Evolutionary conservation across 2,329 filamentous ascomycete genomes (phyloP), one percentile per base, ranked within the genome.

Genomic region (Parascedosporium putredinis): DNA sequence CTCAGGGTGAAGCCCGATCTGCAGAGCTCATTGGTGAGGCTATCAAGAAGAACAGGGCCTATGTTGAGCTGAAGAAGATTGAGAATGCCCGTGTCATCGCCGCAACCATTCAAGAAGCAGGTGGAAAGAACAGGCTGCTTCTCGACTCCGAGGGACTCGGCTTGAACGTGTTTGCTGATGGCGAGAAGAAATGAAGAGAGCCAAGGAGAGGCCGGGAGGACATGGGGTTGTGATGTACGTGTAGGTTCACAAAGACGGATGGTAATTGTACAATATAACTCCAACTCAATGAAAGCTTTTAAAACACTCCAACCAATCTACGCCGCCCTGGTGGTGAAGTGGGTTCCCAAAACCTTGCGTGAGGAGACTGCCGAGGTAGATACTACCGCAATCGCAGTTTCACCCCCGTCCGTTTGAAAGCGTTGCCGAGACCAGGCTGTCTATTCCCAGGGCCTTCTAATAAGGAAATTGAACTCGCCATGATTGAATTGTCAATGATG

Each of bases 41-140:
- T 54, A 95, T 98, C 82, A 98, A 97, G 87, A 98, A 97, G 85
- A 94, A 79, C 75, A 86, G 90, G 72, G 86, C 88, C 56, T 98
- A 98, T 67, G 81, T 98, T 55, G 93, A 97, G 70, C 79, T 98
- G 64, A 88, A 94, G 72, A 93, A 95, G 77, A 95, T 98, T 61
- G 93, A 98, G 74, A 98, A 96, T 62, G 93, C 93, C 5, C 79
- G 88, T 57, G 78, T 81, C 51, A 95, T 98, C 68, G 93, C 93
- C n/a, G 69, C 76, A 58, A 83, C 95, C 58, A 67, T 98, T 60
- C 88, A 96, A 68, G 88, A 94, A 67, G 78, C 77, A 51, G 86
- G 87, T 53, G 84, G 87, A 65, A 83, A 83, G 73, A 98, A 98
- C 75, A 93, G 93, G 72, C 75, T 98, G 59, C 88, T 96, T 69